Evolutionary conservation across 2,329 filamentous ascomycete genomes (phyloP).

Genomic region (Cladosporium sphaerospermum): DNA sequence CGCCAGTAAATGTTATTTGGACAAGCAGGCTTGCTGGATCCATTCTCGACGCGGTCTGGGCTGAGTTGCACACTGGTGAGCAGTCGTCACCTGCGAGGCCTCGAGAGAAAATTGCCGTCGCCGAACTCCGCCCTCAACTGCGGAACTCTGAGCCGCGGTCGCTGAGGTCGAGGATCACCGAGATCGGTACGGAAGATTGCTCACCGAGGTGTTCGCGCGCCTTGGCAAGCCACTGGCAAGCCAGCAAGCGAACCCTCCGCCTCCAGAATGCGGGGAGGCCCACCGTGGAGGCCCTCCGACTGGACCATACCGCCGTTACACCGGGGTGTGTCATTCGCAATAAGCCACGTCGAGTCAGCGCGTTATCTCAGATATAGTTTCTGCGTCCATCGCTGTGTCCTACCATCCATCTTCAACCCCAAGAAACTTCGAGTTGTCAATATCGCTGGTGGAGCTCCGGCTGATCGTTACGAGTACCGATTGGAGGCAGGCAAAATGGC

Average conservation of each 20-base stretch:
- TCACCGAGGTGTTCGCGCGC: neutral
- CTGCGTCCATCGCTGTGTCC: neutral
- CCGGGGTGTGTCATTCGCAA: slow-evolving; percentile 8
- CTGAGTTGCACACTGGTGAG: no score
- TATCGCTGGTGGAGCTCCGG: neutral
- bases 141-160: neutral
- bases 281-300: slow-evolving; percentile 1
- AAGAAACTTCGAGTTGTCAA: neutral
- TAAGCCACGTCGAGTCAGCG: slow-evolving; percentile 7
- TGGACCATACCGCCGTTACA: slow-evolving; percentile 7
- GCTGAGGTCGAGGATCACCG: neutral
- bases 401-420: no score
- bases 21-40: no score
- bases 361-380: neutral
- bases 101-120: no score
- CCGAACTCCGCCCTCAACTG: no score
- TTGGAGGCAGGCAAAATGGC: neutral
- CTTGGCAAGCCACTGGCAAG: neutral
- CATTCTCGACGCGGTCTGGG: no score
- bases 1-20: no score
- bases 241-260: neutral
- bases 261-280: slow-evolving; percentile 2
- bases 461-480: neutral
- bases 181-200: slow-evolving; percentile 1
- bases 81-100: no score